Percentiles rank a stretch among this genome's conserved stretches.
Evolutionary conservation across 2,329 filamentous ascomycete genomes (phyloP).

Genomic region (Ustilaginoidea virens): DNA sequence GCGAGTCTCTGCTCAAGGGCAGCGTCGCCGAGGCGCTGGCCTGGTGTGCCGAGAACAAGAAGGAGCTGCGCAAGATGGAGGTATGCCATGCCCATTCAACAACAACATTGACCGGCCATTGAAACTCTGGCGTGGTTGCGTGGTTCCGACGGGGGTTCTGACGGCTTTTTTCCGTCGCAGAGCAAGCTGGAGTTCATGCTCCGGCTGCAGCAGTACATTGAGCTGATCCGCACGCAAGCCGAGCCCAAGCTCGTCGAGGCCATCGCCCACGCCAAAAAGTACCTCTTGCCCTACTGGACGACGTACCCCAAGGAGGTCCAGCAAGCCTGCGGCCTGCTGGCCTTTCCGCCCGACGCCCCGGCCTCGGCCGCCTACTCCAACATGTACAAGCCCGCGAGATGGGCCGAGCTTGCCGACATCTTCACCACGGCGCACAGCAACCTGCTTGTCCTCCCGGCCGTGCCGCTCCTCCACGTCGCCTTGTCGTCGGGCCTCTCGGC

Average conservation of each 20-base stretch:
- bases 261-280: constrained; percentile 67
- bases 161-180: no score
- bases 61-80: constrained; percentile 75
- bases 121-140: no score
- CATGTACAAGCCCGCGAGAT: constrained; percentile 60
- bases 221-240: constrained; percentile 59
- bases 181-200: constrained; percentile 87
- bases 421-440: constrained; percentile 80
- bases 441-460: constrained; percentile 66
- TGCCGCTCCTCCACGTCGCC: constrained; percentile 78
- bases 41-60: constrained; percentile 92
- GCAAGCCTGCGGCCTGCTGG: constrained; percentile 66
- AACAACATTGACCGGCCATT: no score
- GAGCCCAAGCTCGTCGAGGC: constrained; percentile 57
- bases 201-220: constrained; percentile 86
- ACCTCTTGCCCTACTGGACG: constrained; percentile 55
- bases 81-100: constrained; percentile 38
- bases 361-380: constrained; percentile 26
- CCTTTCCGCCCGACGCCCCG: constrained; percentile 43
- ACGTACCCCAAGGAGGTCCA: constrained; percentile 53
- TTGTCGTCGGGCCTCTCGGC: constrained; percentile 83
- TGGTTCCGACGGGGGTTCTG: no score
- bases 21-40: constrained; percentile 65
- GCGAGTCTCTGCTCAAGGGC: constrained; percentile 52
- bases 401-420: constrained; percentile 59